Base-by-base conservation (phyloP, 306 rosid genomes). In the Lupinus albus region DNA sequence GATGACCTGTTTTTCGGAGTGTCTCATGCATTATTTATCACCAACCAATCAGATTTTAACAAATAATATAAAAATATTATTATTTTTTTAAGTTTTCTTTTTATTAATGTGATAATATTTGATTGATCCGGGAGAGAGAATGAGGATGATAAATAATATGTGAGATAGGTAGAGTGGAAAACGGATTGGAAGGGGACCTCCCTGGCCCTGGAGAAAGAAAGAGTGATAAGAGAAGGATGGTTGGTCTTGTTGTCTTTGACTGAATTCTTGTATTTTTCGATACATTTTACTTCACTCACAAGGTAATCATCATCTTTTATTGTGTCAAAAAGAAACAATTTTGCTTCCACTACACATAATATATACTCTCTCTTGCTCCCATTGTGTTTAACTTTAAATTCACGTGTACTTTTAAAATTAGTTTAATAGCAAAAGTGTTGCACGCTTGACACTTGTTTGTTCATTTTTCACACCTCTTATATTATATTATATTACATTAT, bases 101-200 rank as follows among this genome's bases (percentile, higher is more conserved):
- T n/a, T n/a, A n/a, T n/a, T n/a, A n/a, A n/a, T n/a, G n/a, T n/a
- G n/a, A n/a, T n/a, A n/a, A n/a, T n/a, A n/a, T n/a, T n/a, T n/a
- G n/a, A n/a, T n/a, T n/a, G n/a, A n/a, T n/a, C n/a, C n/a, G n/a
- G n/a, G n/a, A n/a, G n/a, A n/a, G n/a, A n/a, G n/a, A n/a, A n/a
- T n/a, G n/a, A n/a, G n/a, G n/a, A n/a, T n/a, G n/a, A n/a, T n/a
- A n/a, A n/a, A n/a, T n/a, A n/a, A n/a, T n/a, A n/a, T n/a, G n/a
- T n/a, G n/a, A n/a, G 85, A 79, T 80, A 75, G 92, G 95, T 89
- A 73, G 97, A 89, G 96, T 92, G 96, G 92, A 75, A 87, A 92
- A 92, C 95, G 95, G 95, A 89, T 89, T 89, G 92, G 96, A 89
- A 82, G 98, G 92, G 98, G 98, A 85, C 98, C 98, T 87, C 87